Conservation (phyloP, 176 grass and related monocot genomes). For the Oryza punctata region DNA sequence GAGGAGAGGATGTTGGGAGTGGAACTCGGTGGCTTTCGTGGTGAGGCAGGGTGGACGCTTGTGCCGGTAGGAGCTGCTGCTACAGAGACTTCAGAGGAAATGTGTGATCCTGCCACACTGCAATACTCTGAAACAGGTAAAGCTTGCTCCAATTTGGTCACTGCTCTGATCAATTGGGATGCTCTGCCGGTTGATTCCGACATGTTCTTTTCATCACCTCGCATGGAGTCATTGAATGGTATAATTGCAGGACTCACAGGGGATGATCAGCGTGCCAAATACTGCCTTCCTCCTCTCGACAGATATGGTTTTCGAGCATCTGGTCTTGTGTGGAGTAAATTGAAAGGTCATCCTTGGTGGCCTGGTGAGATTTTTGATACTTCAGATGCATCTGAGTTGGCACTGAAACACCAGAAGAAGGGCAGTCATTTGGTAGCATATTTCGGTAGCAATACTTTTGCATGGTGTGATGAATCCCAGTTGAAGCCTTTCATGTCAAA, state of each 20-base stretch:
- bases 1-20: not conserved
- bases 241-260: not conserved
- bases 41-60: not conserved
- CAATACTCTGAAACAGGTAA: not conserved
- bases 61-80: not conserved
- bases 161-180: not conserved
- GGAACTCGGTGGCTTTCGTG: not conserved
- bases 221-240: not conserved
- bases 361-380: constrained; percentile 74
- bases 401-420: constrained; percentile 53
- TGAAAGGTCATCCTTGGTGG: constrained; percentile 80
- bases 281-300: constrained; percentile 31
- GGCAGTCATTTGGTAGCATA: constrained; percentile 58
- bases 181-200: not conserved
- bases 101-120: not conserved
- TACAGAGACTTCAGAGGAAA: not conserved
- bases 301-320: constrained; percentile 40
- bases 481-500: constrained; percentile 61
- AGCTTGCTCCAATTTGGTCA: not conserved
- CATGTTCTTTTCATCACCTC: not conserved
- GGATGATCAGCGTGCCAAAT: constrained; percentile 33
- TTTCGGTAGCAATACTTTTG: constrained; percentile 65
- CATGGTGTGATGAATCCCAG: constrained; percentile 79
- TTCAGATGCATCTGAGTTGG: constrained; percentile 68
- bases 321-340: constrained; percentile 74